Evolutionary conservation across 345 rosid species (phyloP), one percentile per base, ranked within the genome.

Genomic region (Syzygium aqueum): DNA sequence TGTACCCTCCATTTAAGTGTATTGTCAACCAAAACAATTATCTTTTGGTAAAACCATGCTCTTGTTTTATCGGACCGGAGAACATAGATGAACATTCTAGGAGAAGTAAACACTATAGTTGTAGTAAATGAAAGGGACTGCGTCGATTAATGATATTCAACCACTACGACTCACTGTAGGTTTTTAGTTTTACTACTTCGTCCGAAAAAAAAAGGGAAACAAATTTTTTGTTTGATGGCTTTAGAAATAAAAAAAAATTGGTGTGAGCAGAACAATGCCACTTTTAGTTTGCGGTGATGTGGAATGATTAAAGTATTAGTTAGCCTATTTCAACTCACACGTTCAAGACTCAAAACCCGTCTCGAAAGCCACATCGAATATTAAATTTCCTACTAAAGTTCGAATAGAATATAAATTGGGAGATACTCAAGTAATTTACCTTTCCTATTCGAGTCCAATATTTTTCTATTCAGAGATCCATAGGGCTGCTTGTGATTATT

Each of bases 161-260:
- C 46, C 46, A 6, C 46, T 1, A 43, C 5, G 46, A 43, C 46
- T 43, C 46, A 43, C 46, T 7, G 46, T 43, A 43, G 46, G 2
- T 3, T 57, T 57, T 57, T 10, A 3, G 28, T 25, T 11, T 11
- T 57, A 4, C 12, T 57, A 25, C 1, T 57, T 57, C 15, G 2
- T 57, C 51, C 1, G 0, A 0, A 7, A n/a, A 7, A 2, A 13
- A 0, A 59, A 0, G 33, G 37, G 0, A n/a, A 13, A 61, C 37
- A 1, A 14, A n/a, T 61, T 61, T 0, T n/a, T n/a, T 3, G 37
- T 13, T 61, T 16, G 33, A 61, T 7, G 73, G 73, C 73, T 61
- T 17, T n/a, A n/a, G 19, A 61, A n/a, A n/a, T 19, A 28, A 61
- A 61, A 57, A 57, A 6, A 61, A 30, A 30, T 27, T 12, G 65